Percentiles rank a stretch among this genome's conserved stretches.
phyloP scores from a whole-genome alignment of 345 rosid genomes.

The Gossypium stocksii region DNA sequence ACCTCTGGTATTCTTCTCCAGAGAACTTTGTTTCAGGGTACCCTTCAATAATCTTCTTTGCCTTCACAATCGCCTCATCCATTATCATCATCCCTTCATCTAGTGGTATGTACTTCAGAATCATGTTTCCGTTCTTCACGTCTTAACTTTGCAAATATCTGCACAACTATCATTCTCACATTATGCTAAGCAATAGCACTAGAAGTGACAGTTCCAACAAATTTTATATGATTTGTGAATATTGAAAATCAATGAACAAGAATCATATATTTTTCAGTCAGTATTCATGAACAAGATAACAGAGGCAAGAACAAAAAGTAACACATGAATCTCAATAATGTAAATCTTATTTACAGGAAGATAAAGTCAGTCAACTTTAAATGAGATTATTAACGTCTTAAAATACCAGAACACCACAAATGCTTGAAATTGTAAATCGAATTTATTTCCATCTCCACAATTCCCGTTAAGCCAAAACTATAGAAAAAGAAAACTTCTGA shows the following conservation, averaged over 20 bases:
- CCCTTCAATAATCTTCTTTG: slow-evolving; percentile 27
- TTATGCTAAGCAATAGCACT: not conserved
- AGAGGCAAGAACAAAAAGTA: not conserved
- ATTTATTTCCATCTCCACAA: not conserved
- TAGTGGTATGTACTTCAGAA: slow-evolving; percentile 14
- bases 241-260: not conserved
- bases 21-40: slow-evolving; percentile 26
- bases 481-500: not conserved
- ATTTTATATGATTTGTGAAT: not conserved
- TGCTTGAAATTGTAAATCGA: not conserved
- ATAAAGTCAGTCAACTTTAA: no score
- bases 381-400: not conserved
- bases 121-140: slow-evolving; percentile 16
- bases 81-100: slow-evolving; percentile 22
- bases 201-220: not conserved
- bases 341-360: not conserved
- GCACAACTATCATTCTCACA: not conserved
- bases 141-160: slow-evolving; percentile 4
- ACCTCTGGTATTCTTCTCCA: slow-evolving; percentile 22
- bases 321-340: not conserved
- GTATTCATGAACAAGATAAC: not conserved
- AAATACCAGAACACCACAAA: not conserved
- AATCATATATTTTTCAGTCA: not conserved
- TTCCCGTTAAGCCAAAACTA: not conserved
- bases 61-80: slow-evolving; percentile 27